A percentile compares a stretch with the other conserved stretches of the same genome.
These are phyloP conservation scores for Candida vaughaniae DNA, from an alignment of 805 yeast species.

Conservation along the genomic window DNA sequence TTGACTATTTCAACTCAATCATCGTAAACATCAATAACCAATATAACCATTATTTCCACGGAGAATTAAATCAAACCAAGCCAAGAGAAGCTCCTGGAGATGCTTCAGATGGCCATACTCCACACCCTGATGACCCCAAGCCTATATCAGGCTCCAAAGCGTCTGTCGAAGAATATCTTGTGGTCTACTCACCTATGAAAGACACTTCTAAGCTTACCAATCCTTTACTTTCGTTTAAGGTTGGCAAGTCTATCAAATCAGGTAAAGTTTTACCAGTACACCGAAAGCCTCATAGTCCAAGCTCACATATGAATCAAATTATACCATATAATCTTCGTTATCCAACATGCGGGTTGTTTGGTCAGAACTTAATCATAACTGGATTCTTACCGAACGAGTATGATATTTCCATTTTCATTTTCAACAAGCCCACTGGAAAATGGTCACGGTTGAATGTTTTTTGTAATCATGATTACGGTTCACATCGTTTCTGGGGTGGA, in stretches of 20 bases:
- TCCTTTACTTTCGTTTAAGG: constrained; percentile 34
- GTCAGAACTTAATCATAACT: constrained; percentile 59
- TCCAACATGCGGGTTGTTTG: constrained; percentile 65
- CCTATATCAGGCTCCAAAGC: too few relatives aligned
- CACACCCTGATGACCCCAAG: neutral
- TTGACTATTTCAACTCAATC: constrained; percentile 34
- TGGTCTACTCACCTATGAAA: constrained; percentile 34
- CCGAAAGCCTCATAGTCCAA: constrained; percentile 15
- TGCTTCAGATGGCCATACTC: neutral
- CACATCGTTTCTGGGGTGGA: constrained; percentile 65
- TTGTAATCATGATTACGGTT: constrained; percentile 50
- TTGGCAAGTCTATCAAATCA: constrained; percentile 31
- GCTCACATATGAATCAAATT: constrained; percentile 15
- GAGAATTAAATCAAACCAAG: neutral
- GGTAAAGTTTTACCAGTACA: constrained; percentile 34
- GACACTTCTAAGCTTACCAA: constrained; percentile 16
- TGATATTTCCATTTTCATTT: constrained; percentile 49
- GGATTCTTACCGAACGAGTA: constrained; percentile 55
- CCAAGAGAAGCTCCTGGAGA: constrained; percentile 1
- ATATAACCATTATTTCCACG: constrained; percentile 9
- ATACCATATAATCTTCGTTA: constrained; percentile 49
- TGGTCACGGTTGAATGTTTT: constrained; percentile 65
- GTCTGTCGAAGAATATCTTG: constrained; percentile 18
- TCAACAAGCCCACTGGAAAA: constrained; percentile 52
- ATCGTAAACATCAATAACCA: constrained; percentile 29